phyloP scores from a whole-genome alignment of 176 grass and related monocot genomes.

The Musa troglodytarum region DNA sequence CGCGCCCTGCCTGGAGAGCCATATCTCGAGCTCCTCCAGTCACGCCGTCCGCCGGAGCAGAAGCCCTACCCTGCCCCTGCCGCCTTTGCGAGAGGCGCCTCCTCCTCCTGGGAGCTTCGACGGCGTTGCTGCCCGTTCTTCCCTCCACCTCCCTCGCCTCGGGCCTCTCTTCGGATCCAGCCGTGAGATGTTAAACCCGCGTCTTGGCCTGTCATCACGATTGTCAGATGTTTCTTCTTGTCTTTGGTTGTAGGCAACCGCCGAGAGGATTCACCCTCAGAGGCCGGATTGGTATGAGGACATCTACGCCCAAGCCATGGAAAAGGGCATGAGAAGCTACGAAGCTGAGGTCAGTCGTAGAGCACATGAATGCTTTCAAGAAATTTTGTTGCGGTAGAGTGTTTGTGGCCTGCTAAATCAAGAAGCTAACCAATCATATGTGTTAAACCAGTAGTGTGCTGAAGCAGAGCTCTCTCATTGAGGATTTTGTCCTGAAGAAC shows the following conservation, averaged over 20 bases:
- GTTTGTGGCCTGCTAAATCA: neutral
- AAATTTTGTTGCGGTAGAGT: neutral
- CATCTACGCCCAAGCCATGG: constrained; percentile 47
- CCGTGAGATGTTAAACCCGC: neutral
- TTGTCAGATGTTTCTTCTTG: neutral
- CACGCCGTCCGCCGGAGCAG: neutral
- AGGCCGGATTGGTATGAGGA: constrained; percentile 69
- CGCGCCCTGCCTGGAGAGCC: neutral
- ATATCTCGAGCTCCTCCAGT: neutral
- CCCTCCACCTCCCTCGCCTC: neutral
- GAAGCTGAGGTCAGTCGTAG: constrained; percentile 55
- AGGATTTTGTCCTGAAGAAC: neutral
- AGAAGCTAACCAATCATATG: neutral
- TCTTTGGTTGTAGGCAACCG: constrained; percentile 30
- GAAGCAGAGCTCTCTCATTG: too few species aligned
- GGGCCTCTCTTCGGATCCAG: neutral
- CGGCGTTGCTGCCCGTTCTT: neutral
- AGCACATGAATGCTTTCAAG: neutral
- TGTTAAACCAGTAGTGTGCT: neutral
- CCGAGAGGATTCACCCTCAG: constrained; percentile 53
- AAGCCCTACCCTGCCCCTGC: neutral
- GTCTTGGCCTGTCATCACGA: neutral
- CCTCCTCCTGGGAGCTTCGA: constrained; percentile 6
- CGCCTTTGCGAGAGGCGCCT: neutral
- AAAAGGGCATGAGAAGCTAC: constrained; percentile 46